phyloP scores from a whole-genome alignment of 768 basidiomycete genomes.

The Arthromyces matolae region DNA sequence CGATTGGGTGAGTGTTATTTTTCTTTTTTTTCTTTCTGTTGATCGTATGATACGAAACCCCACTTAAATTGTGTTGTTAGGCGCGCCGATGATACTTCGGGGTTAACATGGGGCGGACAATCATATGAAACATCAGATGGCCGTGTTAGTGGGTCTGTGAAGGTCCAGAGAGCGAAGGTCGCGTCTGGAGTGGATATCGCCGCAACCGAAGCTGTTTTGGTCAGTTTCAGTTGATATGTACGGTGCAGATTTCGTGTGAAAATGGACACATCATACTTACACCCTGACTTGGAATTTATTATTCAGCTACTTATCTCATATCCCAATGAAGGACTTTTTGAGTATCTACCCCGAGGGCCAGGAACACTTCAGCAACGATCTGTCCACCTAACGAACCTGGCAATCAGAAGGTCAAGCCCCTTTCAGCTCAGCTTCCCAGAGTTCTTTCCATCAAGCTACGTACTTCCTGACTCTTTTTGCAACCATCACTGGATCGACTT shows the following conservation, averaged over 20 bases:
- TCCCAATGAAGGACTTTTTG: background rate
- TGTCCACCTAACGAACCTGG: background rate
- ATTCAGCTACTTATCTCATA: background rate
- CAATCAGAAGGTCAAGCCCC: background rate
- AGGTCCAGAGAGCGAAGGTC: slow-evolving; percentile 26
- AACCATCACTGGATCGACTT: slow-evolving; percentile 3
- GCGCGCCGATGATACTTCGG: slow-evolving; percentile 47
- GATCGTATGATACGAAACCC: background rate
- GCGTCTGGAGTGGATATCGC: slow-evolving; percentile 40
- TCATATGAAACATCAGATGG: slow-evolving; percentile 50
- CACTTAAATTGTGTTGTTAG: slow-evolving; percentile 21
- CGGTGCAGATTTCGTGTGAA: background rate
- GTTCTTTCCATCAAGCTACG: no score
- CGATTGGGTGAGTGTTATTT: slow-evolving; percentile 46
- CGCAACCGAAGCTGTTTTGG: slow-evolving; percentile 45
- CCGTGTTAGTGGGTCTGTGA: slow-evolving; percentile 33
- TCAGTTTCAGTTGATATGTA: slow-evolving; percentile 16
- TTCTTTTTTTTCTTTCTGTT: background rate
- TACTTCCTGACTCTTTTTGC: slow-evolving; percentile 1
- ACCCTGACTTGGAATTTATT: background rate
- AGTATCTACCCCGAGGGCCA: background rate
- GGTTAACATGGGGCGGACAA: slow-evolving; percentile 55
- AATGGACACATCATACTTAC: background rate
- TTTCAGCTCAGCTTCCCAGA: no score
- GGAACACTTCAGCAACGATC: background rate